A percentile compares a stretch with the other conserved stretches of the same genome.
These are phyloP conservation scores for Pterulicium gracile DNA, from an alignment of 1,284 basidiomycete species.

Conservation along the genomic window DNA sequence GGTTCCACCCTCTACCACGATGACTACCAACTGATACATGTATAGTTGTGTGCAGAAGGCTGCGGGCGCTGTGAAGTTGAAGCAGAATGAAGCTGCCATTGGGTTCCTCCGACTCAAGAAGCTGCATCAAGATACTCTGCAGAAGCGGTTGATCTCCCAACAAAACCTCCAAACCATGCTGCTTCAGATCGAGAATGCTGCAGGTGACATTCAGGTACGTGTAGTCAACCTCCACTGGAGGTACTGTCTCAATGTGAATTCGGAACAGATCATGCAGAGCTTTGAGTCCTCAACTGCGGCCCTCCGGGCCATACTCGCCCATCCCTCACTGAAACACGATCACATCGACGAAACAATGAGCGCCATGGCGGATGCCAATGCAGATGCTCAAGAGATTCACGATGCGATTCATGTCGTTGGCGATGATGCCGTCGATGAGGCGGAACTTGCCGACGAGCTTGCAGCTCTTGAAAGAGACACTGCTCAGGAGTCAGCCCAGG, in stretches of 20 bases:
- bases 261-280: constrained; percentile 66
- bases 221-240: constrained; percentile 2
- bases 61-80: constrained; percentile 49
- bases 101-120: constrained; percentile 74
- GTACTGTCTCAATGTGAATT: not conserved
- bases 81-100: constrained; percentile 65
- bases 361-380: constrained; percentile 71
- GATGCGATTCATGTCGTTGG: constrained; percentile 62
- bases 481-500: constrained; percentile 24
- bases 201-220: constrained; percentile 76
- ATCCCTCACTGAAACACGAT: constrained; percentile 71
- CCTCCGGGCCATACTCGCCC: constrained; percentile 62
- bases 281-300: constrained; percentile 78
- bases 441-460: constrained; percentile 53
- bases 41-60: constrained; percentile 59
- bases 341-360: constrained; percentile 82
- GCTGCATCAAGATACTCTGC: constrained; percentile 67
- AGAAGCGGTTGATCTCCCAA: constrained; percentile 63
- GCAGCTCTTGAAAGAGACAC: constrained; percentile 38
- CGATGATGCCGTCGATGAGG: constrained; percentile 42
- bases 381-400: constrained; percentile 76
- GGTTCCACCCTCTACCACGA: constrained; percentile 12
- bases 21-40: constrained; percentile 3
- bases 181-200: constrained; percentile 78
- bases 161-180: constrained; percentile 71